Evolutionary conservation across 176 grass and related monocot genomes (phyloP), one percentile per base, ranked within the genome.

Genomic region (Lolium multiflorum): DNA sequence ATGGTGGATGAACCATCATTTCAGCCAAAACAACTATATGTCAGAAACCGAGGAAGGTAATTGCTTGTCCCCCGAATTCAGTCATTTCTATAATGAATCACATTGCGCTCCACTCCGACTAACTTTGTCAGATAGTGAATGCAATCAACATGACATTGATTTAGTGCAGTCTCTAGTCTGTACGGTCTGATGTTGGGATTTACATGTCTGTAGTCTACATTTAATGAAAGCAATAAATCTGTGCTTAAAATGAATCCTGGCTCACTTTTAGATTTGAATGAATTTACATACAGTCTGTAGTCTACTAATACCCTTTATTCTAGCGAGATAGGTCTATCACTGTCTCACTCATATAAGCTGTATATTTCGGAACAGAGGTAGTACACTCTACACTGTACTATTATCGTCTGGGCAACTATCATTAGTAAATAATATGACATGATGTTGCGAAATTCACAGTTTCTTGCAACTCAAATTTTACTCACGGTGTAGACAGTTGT

Each of bases 1-100:
- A 85, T 95, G 91, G 93, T 95, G 93, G 93, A 76, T 81, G 81
- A 84, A 62, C 20, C 86, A 81, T 26, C 93, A 92, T 79, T 95
- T 95, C 81, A 87, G 91, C 68, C 70, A 84, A 76, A 89, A 85
- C 13, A 37, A 25, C 2, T 87, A 47, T 87, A 64, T 25, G 7
- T 77, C 86, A 18, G 86, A 86, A 41, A 80, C 79, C 20, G 72
- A 44, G 54, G 64, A 62, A 82, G 90, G 93, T 95, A 89, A 61
- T 11, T 61, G 44, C 60, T 51, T 52, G 48, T 59, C 39, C 50
- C 49, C 51, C 16, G 8, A 88, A 79, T 67, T 77, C 38, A 77
- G 4, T 59, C 57, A 55, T 83, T 81, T 2, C 51, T 22, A 7
- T 65, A 21, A 11, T 37, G 13, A 70, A 58, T 78, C 58, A 55